Evolutionary conservation across 2,329 filamentous ascomycete genomes (phyloP).

Genomic region (Orbilia brochopaga): DNA sequence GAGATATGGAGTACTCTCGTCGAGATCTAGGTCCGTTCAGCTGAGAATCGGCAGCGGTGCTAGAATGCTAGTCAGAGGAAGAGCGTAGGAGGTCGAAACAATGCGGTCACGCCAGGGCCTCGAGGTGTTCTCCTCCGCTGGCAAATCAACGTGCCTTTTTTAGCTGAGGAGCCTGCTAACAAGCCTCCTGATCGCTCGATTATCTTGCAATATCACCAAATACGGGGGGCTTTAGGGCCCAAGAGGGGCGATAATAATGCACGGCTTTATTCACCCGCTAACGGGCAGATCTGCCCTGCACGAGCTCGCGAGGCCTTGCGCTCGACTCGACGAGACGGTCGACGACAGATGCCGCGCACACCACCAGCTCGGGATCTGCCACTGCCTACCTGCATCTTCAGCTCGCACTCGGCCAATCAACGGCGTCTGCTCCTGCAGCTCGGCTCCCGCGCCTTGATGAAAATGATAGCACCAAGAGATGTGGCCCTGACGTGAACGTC

Average conservation of each 20-base stretch:
- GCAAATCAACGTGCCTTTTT: neutral
- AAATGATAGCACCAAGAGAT: neutral
- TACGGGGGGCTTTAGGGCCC: neutral
- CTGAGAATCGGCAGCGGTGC: constrained; percentile 10
- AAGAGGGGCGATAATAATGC: neutral
- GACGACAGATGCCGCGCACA: too few species aligned
- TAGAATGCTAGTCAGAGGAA: constrained; percentile 18
- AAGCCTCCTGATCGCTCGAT: neutral
- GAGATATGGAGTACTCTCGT: constrained; percentile 5
- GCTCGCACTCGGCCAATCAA: too few species aligned
- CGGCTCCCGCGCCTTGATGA: neutral
- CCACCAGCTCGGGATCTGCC: too few species aligned
- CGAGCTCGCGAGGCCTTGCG: too few species aligned
- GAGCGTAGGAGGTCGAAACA: neutral
- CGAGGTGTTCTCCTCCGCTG: neutral
- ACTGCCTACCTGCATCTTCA: too few species aligned
- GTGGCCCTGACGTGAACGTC: neutral
- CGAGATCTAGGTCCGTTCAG: constrained; percentile 26
- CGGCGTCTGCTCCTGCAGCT: too few species aligned
- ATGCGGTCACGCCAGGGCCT: neutral
- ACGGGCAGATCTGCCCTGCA: neutral
- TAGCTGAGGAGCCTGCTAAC: neutral
- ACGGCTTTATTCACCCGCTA: neutral
- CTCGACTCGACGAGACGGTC: too few species aligned
- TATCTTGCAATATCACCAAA: neutral